phyloP scores from a whole-genome alignment of 148 eudicot genomes.

The Cornus suecica region DNA sequence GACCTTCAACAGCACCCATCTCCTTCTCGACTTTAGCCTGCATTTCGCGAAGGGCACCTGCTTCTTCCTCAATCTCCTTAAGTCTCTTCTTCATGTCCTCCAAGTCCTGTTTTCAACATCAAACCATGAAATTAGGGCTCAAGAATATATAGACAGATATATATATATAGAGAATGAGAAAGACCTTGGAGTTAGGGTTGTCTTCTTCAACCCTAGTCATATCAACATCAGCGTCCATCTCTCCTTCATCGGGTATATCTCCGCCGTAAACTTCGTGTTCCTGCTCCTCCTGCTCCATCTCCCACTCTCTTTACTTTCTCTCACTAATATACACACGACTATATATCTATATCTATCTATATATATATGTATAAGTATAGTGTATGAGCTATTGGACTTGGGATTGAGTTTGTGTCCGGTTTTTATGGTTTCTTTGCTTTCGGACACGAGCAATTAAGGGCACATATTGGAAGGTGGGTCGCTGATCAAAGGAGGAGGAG shows the following conservation, averaged over 20 bases:
- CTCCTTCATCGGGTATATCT: conserved; percentile 37
- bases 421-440: not conserved
- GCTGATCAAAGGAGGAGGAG: conserved; percentile 11
- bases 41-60: conserved; percentile 38
- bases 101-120: conserved; percentile 22
- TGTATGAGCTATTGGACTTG: not conserved
- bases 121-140: not conserved
- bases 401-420: not conserved
- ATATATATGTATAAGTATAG: not conserved
- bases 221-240: conserved; percentile 39
- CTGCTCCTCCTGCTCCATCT: conserved; percentile 26
- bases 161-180: not conserved
- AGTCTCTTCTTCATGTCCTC: conserved; percentile 42
- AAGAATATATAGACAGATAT: not conserved
- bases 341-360: not conserved
- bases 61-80: conserved; percentile 39
- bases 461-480: conserved; percentile 3
- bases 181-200: conserved; percentile 25
- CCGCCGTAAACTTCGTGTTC: conserved; percentile 45
- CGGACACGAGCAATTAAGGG: conserved; percentile 10
- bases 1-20: conserved; percentile 36
- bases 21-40: conserved; percentile 42
- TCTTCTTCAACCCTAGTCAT: conserved; percentile 31
- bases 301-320: not conserved
- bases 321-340: not conserved